phyloP scores from a whole-genome alignment of 2,329 filamentous ascomycete species.

The Exophiala mesophila region DNA sequence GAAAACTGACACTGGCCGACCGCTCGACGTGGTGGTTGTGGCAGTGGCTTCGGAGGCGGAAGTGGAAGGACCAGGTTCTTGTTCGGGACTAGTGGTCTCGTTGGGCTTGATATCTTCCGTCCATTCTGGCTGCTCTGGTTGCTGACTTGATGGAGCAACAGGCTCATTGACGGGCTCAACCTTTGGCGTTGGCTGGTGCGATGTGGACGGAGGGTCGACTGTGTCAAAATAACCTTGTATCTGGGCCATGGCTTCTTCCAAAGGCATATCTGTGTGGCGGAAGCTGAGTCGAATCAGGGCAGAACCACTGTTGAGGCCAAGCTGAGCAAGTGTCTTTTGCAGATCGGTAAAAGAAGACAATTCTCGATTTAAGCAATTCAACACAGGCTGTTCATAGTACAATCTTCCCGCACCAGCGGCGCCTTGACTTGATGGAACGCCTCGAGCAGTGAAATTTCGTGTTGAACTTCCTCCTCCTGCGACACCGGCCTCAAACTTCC shows the following conservation, averaged over 20 bases:
- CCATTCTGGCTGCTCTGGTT: constrained; percentile 11
- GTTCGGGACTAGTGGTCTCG: constrained; percentile 8
- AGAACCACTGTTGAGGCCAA: constrained; percentile 81
- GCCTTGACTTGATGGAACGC: constrained; percentile 58
- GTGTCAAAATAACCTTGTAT: constrained; percentile 59
- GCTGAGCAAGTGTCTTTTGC: constrained; percentile 80
- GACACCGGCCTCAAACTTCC: constrained; percentile 78
- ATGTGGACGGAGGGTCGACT: constrained; percentile 8
- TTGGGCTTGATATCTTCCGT: constrained; percentile 12
- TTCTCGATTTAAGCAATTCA: constrained; percentile 79
- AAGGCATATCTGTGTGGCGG: constrained; percentile 66
- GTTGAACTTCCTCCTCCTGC: constrained; percentile 57
- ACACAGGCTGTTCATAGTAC: constrained; percentile 79
- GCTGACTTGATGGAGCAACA: constrained; percentile 14
- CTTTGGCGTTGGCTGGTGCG: constrained; percentile 3
- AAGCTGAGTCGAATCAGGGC: constrained; percentile 75
- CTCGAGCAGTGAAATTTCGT: constrained; percentile 75
- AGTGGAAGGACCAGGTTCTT: constrained; percentile 13
- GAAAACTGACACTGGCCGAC: constrained; percentile 64
- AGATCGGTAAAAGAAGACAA: constrained; percentile 72
- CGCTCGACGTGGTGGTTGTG: constrained; percentile 23
- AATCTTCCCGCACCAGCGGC: constrained; percentile 64
- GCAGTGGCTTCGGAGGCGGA: constrained; percentile 11
- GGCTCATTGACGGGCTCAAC: constrained; percentile 7
- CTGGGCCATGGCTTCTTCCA: constrained; percentile 79